phyloP scores from a whole-genome alignment of 2,329 filamentous ascomycete genomes.

The Diaporthe velutina region DNA sequence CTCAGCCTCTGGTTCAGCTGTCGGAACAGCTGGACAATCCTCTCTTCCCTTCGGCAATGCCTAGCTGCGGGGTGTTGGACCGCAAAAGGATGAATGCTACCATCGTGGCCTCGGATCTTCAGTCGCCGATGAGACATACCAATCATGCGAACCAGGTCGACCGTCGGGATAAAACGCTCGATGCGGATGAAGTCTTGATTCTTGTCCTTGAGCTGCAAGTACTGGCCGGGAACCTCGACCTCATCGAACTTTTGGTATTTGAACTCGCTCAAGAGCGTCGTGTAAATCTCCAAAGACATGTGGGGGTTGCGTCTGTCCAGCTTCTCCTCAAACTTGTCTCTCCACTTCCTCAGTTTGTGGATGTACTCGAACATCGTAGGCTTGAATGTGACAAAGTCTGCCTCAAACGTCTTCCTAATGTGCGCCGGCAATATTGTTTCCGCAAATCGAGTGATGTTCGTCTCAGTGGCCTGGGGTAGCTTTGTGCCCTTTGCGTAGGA shows the following conservation, averaged over 20 bases:
- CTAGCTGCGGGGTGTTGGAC: constrained; percentile 95
- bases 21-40: constrained; percentile 95
- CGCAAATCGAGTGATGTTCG: constrained; percentile 95
- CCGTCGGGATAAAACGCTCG: constrained; percentile 94
- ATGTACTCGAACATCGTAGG: constrained; percentile 99
- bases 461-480: constrained; percentile 89
- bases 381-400: constrained; percentile 95
- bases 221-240: constrained; percentile 97
- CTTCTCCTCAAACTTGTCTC: constrained; percentile 98
- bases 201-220: constrained; percentile 97
- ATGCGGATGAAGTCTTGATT: constrained; percentile 99
- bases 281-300: constrained; percentile 85
- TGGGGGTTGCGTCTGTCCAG: constrained; percentile 84
- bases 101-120: constrained; percentile 97
- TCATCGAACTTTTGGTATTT: constrained; percentile 98
- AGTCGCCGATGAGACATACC: constrained; percentile 92
- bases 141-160: constrained; percentile 91
- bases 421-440: constrained; percentile 95
- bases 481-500: constrained; percentile 94
- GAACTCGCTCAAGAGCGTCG: constrained; percentile 94
- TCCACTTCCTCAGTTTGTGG: constrained; percentile 93
- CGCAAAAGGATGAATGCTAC: constrained; percentile 95
- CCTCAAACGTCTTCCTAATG: constrained; percentile 95
- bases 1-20: constrained; percentile 94
- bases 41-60: constrained; percentile 93